Evolutionary conservation across 495 filamentous ascomycete genomes (phyloP).

Genomic region (Penicillium alfredii): DNA sequence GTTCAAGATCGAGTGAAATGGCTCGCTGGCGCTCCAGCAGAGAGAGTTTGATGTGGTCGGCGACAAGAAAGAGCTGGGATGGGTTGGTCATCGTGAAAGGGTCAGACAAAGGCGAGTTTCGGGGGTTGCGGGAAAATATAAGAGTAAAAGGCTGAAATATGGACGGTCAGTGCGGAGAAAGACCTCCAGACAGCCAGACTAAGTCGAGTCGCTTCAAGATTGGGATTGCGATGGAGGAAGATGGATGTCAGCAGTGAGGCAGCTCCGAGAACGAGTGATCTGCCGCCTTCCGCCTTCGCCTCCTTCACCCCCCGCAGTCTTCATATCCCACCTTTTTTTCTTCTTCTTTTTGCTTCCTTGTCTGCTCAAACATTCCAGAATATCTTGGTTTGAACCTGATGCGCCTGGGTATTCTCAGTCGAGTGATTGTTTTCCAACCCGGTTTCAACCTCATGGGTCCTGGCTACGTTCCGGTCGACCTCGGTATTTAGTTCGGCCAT

Average conservation of each 20-base stretch:
- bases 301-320: constrained; percentile 16
- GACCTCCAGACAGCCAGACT: constrained; percentile 4
- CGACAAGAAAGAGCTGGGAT: constrained; percentile 49
- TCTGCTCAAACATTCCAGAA: no score
- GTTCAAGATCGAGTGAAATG: constrained; percentile 76
- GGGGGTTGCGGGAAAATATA: constrained; percentile 1
- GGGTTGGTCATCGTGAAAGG: constrained; percentile 50
- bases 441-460: constrained; percentile 21
- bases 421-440: background rate
- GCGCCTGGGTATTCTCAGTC: no score
- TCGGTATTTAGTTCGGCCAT: constrained; percentile 18
- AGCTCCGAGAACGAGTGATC: constrained; percentile 12
- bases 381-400: no score
- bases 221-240: constrained; percentile 6
- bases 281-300: constrained; percentile 21
- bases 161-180: constrained; percentile 4
- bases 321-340: constrained; percentile 7
- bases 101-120: constrained; percentile 4
- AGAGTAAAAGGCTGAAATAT: constrained; percentile 4
- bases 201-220: constrained; percentile 1
- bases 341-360: background rate
- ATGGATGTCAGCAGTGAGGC: constrained; percentile 9
- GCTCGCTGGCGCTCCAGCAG: constrained; percentile 81
- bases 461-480: constrained; percentile 10
- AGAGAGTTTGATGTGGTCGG: constrained; percentile 51